Base-by-base conservation (phyloP, 805 yeast species). In the Scheffersomyces stipitis region DNA sequence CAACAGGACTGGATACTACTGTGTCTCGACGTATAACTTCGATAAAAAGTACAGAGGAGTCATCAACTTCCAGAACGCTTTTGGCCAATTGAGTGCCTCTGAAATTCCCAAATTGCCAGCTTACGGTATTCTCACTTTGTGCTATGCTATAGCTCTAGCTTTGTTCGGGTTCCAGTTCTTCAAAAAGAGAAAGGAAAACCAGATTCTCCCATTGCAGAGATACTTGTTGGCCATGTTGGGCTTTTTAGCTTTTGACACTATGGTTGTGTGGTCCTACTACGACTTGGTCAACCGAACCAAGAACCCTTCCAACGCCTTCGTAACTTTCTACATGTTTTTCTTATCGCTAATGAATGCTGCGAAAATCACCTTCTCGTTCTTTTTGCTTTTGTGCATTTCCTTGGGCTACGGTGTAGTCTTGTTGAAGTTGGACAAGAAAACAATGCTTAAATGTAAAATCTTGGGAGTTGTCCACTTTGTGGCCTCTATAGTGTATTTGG, bases 381-480 rank as follows among this genome's bases (percentile, higher is more conserved):
- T 91, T 66, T 66, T 93, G 51, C 70, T 93, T 38, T 70, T 91
- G 46, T 83, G 88, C 51, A 91, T 93, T 38, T 75, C 95, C 10
- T 70, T 90, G 47, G 99, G 99, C 28, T 93, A 90, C 63, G 97
- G 98, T 44, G 89, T 93, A 32, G 98, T 93, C 33, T 80, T 78
- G 54, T 89, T 96, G 31, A 83, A 89, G 44, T 74, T 93, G 42
- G 86, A 89, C 31, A 78, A 78, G 58, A 77, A 78, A 37, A 53
- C 73, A 18, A 87, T 93, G 96, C 69, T 81, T 51, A 80, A 52
- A 39, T 64, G 71, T 49, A 69, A 69, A 43, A 56, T 69, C n/a
- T 51, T 69, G 29, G 74, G 73, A 7, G 72, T 54, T 0, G 36
- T 44, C 26, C 70, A 68, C 42, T 69, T 69, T 49, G 46, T 46